Base-by-base conservation (phyloP, 2,329 filamentous ascomycete species). In the Fusarium clavum region DNA sequence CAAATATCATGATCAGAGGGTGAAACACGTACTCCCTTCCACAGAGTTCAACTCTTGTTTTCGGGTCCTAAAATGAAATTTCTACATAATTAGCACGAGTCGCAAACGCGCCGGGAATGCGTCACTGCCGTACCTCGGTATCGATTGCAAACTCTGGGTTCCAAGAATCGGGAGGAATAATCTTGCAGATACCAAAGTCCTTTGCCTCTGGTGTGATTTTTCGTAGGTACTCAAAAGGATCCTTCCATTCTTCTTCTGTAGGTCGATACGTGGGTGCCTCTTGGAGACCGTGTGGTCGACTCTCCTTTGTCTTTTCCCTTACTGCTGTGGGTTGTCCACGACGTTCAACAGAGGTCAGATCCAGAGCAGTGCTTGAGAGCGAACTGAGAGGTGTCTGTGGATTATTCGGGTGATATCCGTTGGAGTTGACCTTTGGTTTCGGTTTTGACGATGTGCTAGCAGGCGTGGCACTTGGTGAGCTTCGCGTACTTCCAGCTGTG, bases 31-130 rank as follows among this genome's bases (percentile, higher is more conserved):
- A 97, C 94, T 96, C 86, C 96, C 96, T 91, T 99, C 96, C 51
- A 98, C 94, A 18, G 94, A 97, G 81, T 99, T 99, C 67, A 99
- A 85, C 81, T 98, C 95, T 80, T 99, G 96, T 79, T 97, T 94
- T 78, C 96, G 90, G 16, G 96, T 99, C 71, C 94, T 90, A 78
- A 99, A 99, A 80, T 99, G 96, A 77, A 99, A 99, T 81, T 91
- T 93, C 94, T 98, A 54, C 24, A 63, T 24, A 58, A 60, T 74
- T 55, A 71, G 69, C 45, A 55, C 41, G 8, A 48, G 22, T 22
- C 41, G 46, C 27, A 25, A 52, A 58, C 67, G 68, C 68, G 55
- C 54, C 45, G 32, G 30, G 27, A 53, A 34, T 59, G 41, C 47
- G 46, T 32, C 66, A 51, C 25, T 48, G 29, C 70, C 79, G 47